Percentiles rank a stretch among this genome's conserved stretches.
phyloP scores from a whole-genome alignment of 306 rosid genomes.

The Cicer arietinum region DNA sequence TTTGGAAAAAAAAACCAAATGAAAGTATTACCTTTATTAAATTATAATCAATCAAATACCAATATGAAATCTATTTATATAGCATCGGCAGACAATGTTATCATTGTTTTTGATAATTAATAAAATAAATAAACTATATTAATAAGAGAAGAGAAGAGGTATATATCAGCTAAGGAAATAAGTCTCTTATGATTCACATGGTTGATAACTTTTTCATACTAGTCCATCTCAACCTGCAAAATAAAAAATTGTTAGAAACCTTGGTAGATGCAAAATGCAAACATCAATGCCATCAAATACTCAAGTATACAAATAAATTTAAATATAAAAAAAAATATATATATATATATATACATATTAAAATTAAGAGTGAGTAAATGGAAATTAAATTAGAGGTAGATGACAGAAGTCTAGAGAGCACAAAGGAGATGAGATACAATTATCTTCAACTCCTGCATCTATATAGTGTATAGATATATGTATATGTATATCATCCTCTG shows the following conservation, averaged over 20 bases:
- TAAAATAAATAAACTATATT: not conserved
- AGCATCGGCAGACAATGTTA: too few species aligned
- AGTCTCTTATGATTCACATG: not conserved
- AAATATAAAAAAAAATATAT: too few species aligned
- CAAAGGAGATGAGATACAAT: slow-evolving; percentile 57
- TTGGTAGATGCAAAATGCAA: not conserved
- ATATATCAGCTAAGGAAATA: not conserved
- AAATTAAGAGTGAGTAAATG: slow-evolving; percentile 4
- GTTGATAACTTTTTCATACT: not conserved
- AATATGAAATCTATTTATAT: too few species aligned
- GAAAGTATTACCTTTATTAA: too few species aligned
- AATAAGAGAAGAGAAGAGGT: not conserved
- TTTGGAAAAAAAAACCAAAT: too few species aligned
- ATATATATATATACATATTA: too few species aligned
- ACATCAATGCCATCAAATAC: not conserved
- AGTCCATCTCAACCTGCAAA: slow-evolving; percentile 8
- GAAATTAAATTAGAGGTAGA: slow-evolving; percentile 39
- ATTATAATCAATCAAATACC: too few species aligned
- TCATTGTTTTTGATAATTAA: too few species aligned
- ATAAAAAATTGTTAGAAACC: not conserved
- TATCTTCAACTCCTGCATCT: not conserved
- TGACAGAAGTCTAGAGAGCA: slow-evolving; percentile 69
- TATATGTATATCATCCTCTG: slow-evolving; percentile 60
- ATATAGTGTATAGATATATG: not conserved
- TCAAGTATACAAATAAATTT: too few species aligned